Evolutionary conservation across 2,329 filamentous ascomycete genomes (phyloP).

Genomic region (Coleophoma cylindrospora): DNA sequence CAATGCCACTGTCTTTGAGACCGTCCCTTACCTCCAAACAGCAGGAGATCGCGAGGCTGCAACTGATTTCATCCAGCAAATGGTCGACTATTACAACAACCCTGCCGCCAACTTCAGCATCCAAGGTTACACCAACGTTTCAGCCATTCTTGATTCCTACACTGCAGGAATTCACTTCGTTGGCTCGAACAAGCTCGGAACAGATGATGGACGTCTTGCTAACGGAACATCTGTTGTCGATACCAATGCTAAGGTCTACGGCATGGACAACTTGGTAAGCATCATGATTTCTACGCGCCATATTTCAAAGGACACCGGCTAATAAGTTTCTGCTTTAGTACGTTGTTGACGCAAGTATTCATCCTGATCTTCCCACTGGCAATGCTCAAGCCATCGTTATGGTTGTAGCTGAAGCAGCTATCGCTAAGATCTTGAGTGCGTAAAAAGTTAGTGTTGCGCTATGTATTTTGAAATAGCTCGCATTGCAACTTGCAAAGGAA

Average conservation of each 20-base stretch:
- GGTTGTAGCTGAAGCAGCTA: slow-evolving; percentile 47
- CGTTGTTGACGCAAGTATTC: slow-evolving; percentile 61
- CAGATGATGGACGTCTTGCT: slow-evolving; percentile 33
- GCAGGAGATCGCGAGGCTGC: not conserved
- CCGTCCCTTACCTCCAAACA: slow-evolving; percentile 26
- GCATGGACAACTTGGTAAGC: slow-evolving; percentile 50
- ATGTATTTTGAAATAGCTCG: too few relatives aligned
- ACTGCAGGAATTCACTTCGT: slow-evolving; percentile 36
- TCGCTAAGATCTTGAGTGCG: not conserved
- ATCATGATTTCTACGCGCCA: too few relatives aligned
- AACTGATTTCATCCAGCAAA: not conserved
- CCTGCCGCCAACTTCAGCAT: not conserved
- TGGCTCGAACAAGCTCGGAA: slow-evolving; percentile 53
- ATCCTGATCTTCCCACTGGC: slow-evolving; percentile 60
- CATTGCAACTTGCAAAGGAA: too few relatives aligned
- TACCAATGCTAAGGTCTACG: slow-evolving; percentile 56
- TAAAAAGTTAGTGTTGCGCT: too few relatives aligned
- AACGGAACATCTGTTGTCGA: slow-evolving; percentile 54
- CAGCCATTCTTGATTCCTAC: not conserved
- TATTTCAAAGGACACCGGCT: too few relatives aligned
- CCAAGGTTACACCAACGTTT: not conserved
- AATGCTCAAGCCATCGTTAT: slow-evolving; percentile 63
- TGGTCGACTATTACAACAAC: too few relatives aligned
- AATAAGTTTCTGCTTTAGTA: slow-evolving; percentile 26
- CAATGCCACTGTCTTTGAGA: slow-evolving; percentile 31